Evolutionary conservation across 2,329 filamentous ascomycete species (phyloP), one percentile per base, ranked within the genome.

Genomic region (Epichloe coenophiala): DNA sequence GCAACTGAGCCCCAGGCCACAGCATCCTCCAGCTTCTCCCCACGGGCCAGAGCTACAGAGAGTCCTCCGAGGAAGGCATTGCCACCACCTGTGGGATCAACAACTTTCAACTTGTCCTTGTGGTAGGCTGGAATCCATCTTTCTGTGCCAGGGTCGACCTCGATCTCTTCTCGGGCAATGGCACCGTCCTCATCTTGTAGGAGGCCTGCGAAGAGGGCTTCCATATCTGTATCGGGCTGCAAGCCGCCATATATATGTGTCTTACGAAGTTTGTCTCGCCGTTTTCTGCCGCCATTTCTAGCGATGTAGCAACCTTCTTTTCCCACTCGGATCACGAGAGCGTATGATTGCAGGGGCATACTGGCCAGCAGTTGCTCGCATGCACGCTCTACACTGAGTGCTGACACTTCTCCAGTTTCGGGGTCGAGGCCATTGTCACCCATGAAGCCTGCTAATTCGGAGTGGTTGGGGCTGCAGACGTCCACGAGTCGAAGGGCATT

Each of bases 21-120:
- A 5, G 88, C 89, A 59, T 88, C 81, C 53, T 83, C 79, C 40
- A 86, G 71, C 27, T 65, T 61, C 57, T 76, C 71, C 1, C 78
- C 81, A 48, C 84, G 69, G 35, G 73, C 81, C 57, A 84, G 66
- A 1, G 73, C 80, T 12, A 82, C 71, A 0, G 73, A 70, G 45
- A 81, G 58, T n/a, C 77, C 76, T 21, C 76, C 76, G 23, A 96
- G 71, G 59, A 96, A 97, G 0, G 86, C 83, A 66, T 98, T 98
- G 1, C 93, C 93, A 19, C 89, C 93, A 9, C 93, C 93, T 0
- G 93, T 97, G 0, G 91, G 90, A 65, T 97, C 93, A n/a, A 93
- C 70, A 1, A 96, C 88, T 52, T 71, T 78, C 8, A 58, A 52
- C 1, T 58, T 41, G 38, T 69, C 63, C 5, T 63, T 67, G 61